Base-by-base conservation (phyloP, 768 basidiomycete genomes). In the Coprinellus micaceus region DNA sequence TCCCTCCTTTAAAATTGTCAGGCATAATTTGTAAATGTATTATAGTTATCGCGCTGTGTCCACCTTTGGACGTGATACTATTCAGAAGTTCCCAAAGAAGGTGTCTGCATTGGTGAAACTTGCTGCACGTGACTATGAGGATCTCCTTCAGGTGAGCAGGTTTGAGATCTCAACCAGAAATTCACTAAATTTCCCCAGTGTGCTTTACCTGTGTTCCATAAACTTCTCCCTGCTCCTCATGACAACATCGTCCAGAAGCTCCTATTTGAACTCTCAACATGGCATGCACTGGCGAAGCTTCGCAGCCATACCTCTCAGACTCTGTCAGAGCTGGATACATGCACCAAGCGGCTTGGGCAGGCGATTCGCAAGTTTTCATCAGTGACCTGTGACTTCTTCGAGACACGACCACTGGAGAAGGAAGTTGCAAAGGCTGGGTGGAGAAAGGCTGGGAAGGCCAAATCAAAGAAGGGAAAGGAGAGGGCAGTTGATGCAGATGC, bases 61-160 rank as follows among this genome's bases (percentile, higher is more conserved):
- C 19, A 65, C 67, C 15, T 73, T 71, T 57, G 71, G 71, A 0
- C 51, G 61, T 1, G 64, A 58, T 4, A 69, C 70, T 0, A 80
- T 80, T 7, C 66, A 71, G 0, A 53, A 60, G 11, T 79, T 79
- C 52, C 46, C 60, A 17, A 49, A 44, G 0, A 75, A 77, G 56
- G 64, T 69, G 0, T 69, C 72, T 0, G 69, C 68, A 15, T 68
- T 76, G 66, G 70, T 69, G 37, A 67, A 73, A 28, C 53, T 71
- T 2, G 70, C 71, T 6, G 78, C 68, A 1, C 60, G 70, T 0
- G 71, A 79, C 45, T 79, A 72, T 51, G 74, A 79, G 49, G 75
- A 80, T 39, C 56, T 78, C 1, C 61, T 79, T 0, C 77, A 79
- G 68, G 78, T 72, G 15, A 36, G 53, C 5, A 44, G 41, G n/a